Conservation (phyloP, 148 eudicot species). For the Mesembryanthemum crystallinum region DNA sequence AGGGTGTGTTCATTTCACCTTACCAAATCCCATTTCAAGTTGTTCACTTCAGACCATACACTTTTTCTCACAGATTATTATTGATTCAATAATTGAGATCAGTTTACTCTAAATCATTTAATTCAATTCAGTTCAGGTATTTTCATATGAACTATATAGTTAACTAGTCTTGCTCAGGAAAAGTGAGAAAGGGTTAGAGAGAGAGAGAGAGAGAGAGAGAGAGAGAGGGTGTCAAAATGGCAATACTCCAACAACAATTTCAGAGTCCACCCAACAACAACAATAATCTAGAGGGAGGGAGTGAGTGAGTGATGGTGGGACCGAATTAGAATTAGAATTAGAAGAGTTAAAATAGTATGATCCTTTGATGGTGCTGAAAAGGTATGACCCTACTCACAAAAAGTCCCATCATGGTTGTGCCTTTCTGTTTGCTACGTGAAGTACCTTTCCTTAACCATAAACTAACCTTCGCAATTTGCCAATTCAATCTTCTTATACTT, state of each 20-base stretch:
- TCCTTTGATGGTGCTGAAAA: constrained; percentile 1
- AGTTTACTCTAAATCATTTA: too few species aligned
- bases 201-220: not conserved
- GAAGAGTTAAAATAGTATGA: not conserved
- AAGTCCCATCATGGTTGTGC: constrained; percentile 18
- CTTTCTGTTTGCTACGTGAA: not conserved
- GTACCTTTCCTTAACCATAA: not conserved
- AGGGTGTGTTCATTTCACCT: too few species aligned
- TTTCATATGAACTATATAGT: too few species aligned
- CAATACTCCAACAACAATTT: not conserved
- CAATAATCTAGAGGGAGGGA: not conserved
- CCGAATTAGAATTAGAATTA: not conserved
- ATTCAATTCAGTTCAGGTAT: too few species aligned
- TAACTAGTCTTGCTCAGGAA: too few species aligned
- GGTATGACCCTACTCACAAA: not conserved
- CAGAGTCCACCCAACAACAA: not conserved
- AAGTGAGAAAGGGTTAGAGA: not conserved
- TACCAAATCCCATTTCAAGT: too few species aligned
- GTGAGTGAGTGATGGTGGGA: not conserved
- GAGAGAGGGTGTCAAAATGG: not conserved
- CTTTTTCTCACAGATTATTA: too few species aligned
- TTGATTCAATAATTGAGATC: too few species aligned
- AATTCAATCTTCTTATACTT: too few species aligned
- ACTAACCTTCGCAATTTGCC: not conserved
- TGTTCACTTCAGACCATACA: too few species aligned